Base-by-base conservation (phyloP, 2,329 filamentous ascomycete species). In the Epichloe elymi region DNA sequence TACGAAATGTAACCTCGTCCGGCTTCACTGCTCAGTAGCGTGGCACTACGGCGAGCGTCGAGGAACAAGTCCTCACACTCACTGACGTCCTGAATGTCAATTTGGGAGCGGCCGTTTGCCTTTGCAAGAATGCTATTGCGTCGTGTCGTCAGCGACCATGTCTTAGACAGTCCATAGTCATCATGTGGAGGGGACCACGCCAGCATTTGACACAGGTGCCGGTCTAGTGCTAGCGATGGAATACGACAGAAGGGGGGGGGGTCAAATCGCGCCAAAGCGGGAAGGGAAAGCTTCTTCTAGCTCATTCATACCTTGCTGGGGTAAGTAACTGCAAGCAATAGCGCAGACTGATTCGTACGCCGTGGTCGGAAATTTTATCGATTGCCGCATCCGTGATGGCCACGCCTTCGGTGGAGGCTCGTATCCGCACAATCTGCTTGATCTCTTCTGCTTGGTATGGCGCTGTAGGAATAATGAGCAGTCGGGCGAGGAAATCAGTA, bases 401-500 rank as follows among this genome's bases (percentile, higher is more conserved):
- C 43, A 95, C 81, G 46, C 81, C 80, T 70, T 96, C 90, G 8
- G 86, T 91, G 57, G 83, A 82, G 39, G 88, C 82, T 47, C 93
- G 85, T 60, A 94, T 83, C 58, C 83, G 80, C 60, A 97, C 85
- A 67, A 98, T 98, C 55, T 83, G 82, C 71, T 89, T 89, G 67
- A 98, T 95, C 71, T 98, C 93, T 15, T 88, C 82, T 41, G 83
- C 79, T 54, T 83, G 79, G 72, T 97, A 98, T 11, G 89, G 83
- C 59, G 89, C 86, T 17, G 93, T 98, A 43, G 93, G 93, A 62
- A 98, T 85, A 70, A 98, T 97, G 64, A 98, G 86, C 51, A 98
- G 81, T 54, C 93, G 88, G 50, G 88, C 86, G 51, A 98, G 79
- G 59, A 98, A 89, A 68, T 98, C 93, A 10, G 91, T 82, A 15